phyloP scores from a whole-genome alignment of 345 rosid genomes.

The Euphorbia peplus region DNA sequence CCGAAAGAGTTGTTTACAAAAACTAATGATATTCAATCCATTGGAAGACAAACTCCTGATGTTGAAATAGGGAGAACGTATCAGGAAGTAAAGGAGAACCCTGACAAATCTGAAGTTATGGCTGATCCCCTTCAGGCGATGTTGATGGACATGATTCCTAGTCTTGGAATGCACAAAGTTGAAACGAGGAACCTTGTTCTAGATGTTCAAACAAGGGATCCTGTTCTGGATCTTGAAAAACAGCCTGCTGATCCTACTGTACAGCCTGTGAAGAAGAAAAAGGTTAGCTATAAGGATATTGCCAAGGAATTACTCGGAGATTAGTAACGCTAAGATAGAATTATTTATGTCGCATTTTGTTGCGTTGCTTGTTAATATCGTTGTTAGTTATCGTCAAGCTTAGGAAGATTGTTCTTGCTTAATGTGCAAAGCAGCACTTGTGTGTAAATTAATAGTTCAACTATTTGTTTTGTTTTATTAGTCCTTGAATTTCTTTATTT shows the following conservation, averaged over 20 bases:
- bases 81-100: slow-evolving; percentile 13
- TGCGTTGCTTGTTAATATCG: neutral
- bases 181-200: slow-evolving; percentile 13
- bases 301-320: slow-evolving; percentile 67
- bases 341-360: neutral
- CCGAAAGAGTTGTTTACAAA: neutral
- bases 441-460: too few species aligned
- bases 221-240: slow-evolving; percentile 4
- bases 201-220: slow-evolving; percentile 4
- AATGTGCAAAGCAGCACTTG: too few species aligned
- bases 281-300: slow-evolving; percentile 80
- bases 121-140: slow-evolving; percentile 82
- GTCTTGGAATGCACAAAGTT: slow-evolving; percentile 49
- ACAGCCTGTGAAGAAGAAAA: slow-evolving; percentile 54
- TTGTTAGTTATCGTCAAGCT: too few species aligned
- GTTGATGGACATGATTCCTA: slow-evolving; percentile 80
- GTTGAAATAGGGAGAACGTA: slow-evolving; percentile 12
- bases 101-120: slow-evolving; percentile 25
- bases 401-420: too few species aligned
- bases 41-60: slow-evolving; percentile 11
- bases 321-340: slow-evolving; percentile 22
- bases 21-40: neutral
- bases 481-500: too few species aligned
- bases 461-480: too few species aligned
- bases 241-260: neutral